Base-by-base conservation (phyloP, 2,329 filamentous ascomycete genomes). In the Helicocarpus griseus region DNA sequence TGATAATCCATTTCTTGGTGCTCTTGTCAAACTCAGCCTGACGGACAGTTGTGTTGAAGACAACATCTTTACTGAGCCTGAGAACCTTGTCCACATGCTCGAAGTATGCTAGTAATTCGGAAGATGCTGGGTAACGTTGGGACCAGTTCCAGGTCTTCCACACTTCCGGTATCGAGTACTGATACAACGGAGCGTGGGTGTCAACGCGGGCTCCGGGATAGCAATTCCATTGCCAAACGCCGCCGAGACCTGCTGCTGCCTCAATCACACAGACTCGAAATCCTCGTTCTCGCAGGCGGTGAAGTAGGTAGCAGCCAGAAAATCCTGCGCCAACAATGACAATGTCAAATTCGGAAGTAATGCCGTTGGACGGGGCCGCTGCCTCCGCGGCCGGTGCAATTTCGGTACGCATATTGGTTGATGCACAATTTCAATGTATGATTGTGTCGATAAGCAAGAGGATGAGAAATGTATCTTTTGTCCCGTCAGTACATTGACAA, bases 151-250 rank as follows among this genome's bases (percentile, higher is more conserved):
- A 60, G 40, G 59, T 49, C 13, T 57, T 54, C 5, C 63, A 50
- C 9, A 60, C 61, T 13, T 53, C n/a, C 17, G 57, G 55, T 49
- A 64, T 66, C 1, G 56, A 56, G 39, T 60, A 60, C 4, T 52
- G 48, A 44, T 70, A 70, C 22, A 63, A 48, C 38, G 62, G 57
- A 7, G 53, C 56, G 24, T 62, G 51, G 5, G 58, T 63, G 52
- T 76, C 72, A 17, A 74, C 70, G 2, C 69, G 62, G 1, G 70
- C 69, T 0, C 72, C 72, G 0, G 73, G 72, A 44, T 74, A 75
- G 1, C 62, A 57, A 56, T 74, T 74, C 64, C 66, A 72, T 50
- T 69, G 64, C 73, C 73, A 76, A 7, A 70, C 66, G 6, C 73
- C 73, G 4, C 73, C 73, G 9, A 70, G 60, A 26, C 61, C 64